Evolutionary conservation across 2,329 filamentous ascomycete genomes (phyloP).

Genomic region (Paradendryphiella salina): DNA sequence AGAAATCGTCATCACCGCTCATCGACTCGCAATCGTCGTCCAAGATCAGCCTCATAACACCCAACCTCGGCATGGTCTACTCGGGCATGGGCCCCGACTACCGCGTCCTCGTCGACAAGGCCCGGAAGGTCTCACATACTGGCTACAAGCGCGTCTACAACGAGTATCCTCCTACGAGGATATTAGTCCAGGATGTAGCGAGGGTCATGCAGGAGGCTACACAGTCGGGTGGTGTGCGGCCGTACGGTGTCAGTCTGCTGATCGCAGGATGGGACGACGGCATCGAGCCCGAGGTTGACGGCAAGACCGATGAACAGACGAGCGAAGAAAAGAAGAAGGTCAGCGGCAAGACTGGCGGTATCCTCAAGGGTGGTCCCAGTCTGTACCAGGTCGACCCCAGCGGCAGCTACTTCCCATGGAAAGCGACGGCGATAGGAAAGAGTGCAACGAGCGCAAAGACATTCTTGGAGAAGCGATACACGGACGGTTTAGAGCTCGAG

Average conservation of each 20-base stretch:
- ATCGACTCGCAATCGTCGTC: conserved; percentile 93
- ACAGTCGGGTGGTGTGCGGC: conserved; percentile 94
- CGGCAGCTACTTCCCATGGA: conserved; percentile 98
- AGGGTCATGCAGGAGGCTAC: conserved; percentile 99
- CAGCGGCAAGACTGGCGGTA: conserved; percentile 88
- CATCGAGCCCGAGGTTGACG: conserved; percentile 79
- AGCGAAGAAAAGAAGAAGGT: conserved; percentile 69
- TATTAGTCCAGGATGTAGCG: conserved; percentile 97
- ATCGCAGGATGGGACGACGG: conserved; percentile 98
- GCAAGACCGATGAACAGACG: conserved; percentile 57
- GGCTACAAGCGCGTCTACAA: conserved; percentile 99
- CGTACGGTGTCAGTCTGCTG: conserved; percentile 93
- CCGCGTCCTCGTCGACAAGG: conserved; percentile 94
- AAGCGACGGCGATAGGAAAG: conserved; percentile 98
- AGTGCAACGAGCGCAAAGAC: conserved; percentile 98
- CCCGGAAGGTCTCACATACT: conserved; percentile 96
- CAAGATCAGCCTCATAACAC: conserved; percentile 97
- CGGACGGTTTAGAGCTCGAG: conserved; percentile 93
- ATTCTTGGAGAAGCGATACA: conserved; percentile 98
- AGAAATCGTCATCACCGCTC: conserved; percentile 97
- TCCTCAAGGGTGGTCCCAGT: conserved; percentile 93
- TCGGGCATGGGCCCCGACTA: conserved; percentile 99
- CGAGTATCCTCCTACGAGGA: conserved; percentile 98
- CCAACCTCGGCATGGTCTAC: conserved; percentile 99
- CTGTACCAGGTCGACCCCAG: conserved; percentile 99